Conservation (phyloP, 345 rosid genomes). For the Hibiscus trionum region DNA sequence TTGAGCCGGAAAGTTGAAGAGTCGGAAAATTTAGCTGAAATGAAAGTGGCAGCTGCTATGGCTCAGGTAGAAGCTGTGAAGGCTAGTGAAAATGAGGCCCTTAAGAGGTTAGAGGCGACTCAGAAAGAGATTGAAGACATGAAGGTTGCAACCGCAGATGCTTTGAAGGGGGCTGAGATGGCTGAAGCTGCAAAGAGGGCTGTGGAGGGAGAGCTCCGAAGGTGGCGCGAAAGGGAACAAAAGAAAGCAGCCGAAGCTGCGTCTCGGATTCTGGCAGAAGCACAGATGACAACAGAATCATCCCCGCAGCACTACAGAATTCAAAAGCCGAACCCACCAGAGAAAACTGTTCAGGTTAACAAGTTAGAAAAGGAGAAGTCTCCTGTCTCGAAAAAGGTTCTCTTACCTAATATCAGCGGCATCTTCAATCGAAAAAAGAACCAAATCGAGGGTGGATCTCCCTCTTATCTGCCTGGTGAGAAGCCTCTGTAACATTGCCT, state of each 20-base stretch:
- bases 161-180: slow-evolving; percentile 82
- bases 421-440: slow-evolving; percentile 72
- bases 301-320: slow-evolving; percentile 53
- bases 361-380: slow-evolving; percentile 60
- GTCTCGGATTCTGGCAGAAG: slow-evolving; percentile 64
- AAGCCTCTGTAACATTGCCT: slow-evolving; percentile 36
- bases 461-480: slow-evolving; percentile 73
- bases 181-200: slow-evolving; percentile 93
- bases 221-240: slow-evolving; percentile 87
- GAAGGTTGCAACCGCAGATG: slow-evolving; percentile 55
- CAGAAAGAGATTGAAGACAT: slow-evolving; percentile 71
- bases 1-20: slow-evolving; percentile 72
- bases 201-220: slow-evolving; percentile 85
- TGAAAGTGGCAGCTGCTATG: slow-evolving; percentile 91
- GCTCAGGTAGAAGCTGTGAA: slow-evolving; percentile 93
- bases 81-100: slow-evolving; percentile 85
- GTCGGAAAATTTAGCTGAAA: slow-evolving; percentile 63
- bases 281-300: slow-evolving; percentile 49
- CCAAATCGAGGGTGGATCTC: slow-evolving; percentile 77
- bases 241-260: slow-evolving; percentile 82
- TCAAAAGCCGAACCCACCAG: slow-evolving; percentile 42
- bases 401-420: slow-evolving; percentile 53
- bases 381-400: slow-evolving; percentile 51
- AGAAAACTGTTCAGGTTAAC: slow-evolving; percentile 22
- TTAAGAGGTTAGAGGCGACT: slow-evolving; percentile 62